Conservation (phyloP, 1,284 basidiomycete species). For the Meira nashicola region DNA sequence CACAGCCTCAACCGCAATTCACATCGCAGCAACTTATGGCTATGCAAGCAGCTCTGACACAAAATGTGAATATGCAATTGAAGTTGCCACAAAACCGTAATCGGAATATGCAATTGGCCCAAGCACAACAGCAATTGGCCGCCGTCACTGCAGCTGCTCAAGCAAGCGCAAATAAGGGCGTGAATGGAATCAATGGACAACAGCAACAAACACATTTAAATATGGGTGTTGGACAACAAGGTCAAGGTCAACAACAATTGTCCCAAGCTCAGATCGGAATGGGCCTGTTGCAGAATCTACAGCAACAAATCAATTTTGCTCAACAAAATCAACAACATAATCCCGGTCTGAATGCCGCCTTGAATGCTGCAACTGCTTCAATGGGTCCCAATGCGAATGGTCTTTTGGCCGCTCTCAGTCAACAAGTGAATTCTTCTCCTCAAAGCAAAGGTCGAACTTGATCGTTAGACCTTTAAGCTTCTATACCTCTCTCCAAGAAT, state of each 20-base stretch:
- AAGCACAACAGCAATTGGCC: slow-evolving; percentile 26
- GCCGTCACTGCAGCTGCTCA: not conserved
- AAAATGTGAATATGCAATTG: slow-evolving; percentile 18
- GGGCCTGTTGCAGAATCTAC: slow-evolving; percentile 21
- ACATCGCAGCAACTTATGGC: slow-evolving; percentile 1
- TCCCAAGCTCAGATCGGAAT: slow-evolving; percentile 16
- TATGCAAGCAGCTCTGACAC: slow-evolving; percentile 7
- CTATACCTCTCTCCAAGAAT: too few species aligned
- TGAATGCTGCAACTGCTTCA: not conserved
- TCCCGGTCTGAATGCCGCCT: not conserved
- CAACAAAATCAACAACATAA: slow-evolving; percentile 7
- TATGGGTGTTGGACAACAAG: too few species aligned
- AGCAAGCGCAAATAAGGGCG: not conserved
- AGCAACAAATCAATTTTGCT: slow-evolving; percentile 12
- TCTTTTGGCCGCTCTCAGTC: too few species aligned
- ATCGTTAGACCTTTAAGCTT: too few species aligned
- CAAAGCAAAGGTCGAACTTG: not conserved
- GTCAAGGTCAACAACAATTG: not conserved
- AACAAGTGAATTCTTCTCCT: not conserved
- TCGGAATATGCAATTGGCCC: slow-evolving; percentile 32
- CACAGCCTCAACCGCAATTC: slow-evolving; percentile 4
- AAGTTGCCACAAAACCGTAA: slow-evolving; percentile 29
- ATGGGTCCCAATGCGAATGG: not conserved
- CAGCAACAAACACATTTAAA: too few species aligned
- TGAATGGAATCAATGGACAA: too few species aligned